These are phyloP conservation scores for Meripilus lineatus DNA, from an alignment of 1,284 basidiomycete genomes.

Conservation along the genomic window DNA sequence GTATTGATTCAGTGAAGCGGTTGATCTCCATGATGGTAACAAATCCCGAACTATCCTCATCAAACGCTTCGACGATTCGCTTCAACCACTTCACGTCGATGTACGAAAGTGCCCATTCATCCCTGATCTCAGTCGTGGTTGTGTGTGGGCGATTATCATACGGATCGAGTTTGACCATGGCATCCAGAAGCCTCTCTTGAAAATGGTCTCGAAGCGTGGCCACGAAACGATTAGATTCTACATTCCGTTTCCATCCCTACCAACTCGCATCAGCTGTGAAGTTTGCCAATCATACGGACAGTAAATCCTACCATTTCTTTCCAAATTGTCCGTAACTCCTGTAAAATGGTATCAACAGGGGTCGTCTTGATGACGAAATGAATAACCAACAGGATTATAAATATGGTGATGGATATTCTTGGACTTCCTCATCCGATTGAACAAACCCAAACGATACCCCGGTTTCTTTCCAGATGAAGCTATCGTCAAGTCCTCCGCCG, in stretches of 20 bases:
- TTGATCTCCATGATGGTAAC: conserved; percentile 47
- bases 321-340: conserved; percentile 16
- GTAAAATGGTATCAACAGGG: too few relatives aligned
- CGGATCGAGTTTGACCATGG: conserved; percentile 5
- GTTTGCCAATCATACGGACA: not conserved
- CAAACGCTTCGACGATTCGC: conserved; percentile 41
- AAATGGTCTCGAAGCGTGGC: conserved; percentile 32
- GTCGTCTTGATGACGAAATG: too few relatives aligned
- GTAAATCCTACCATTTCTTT: conserved; percentile 24
- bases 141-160: not conserved
- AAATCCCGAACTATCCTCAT: conserved; percentile 45
- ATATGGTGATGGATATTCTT: too few relatives aligned
- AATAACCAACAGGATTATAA: too few relatives aligned
- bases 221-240: conserved; percentile 31
- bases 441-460: too few relatives aligned
- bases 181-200: conserved; percentile 19
- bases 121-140: conserved; percentile 21
- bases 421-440: too few relatives aligned
- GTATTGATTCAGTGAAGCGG: conserved; percentile 27
- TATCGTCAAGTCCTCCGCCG: too few relatives aligned
- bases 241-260: conserved; percentile 32
- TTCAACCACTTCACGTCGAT: conserved; percentile 39
- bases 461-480: too few relatives aligned
- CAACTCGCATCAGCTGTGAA: not conserved
- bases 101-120: conserved; percentile 38